Evolutionary conservation across 2,329 filamentous ascomycete species (phyloP), one percentile per base, ranked within the genome.

Genomic region (Thelonectria blattea): DNA sequence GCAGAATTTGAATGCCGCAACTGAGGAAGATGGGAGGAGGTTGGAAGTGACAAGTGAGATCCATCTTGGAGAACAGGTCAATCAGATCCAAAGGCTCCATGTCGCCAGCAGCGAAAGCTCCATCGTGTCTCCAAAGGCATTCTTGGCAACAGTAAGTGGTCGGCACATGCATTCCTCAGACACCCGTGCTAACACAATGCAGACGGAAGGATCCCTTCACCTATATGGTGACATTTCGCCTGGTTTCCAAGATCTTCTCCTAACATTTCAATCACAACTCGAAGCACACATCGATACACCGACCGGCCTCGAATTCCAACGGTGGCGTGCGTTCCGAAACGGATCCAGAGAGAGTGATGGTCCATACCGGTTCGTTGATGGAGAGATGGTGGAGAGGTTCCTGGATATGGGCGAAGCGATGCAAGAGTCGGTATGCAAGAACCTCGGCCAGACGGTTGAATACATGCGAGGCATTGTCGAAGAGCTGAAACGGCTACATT

Each of bases 161-260:
- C 10, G 11, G 5, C 7, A 39, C 32, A 11, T 18, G 12, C 11
- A 17, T 11, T 20, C 43, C 14, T 47, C 17, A 17, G 20, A n/a
- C 6, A 22, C 2, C 6, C 37, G 17, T 32, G 47, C 67, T 71
- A 57, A 72, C 58, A 50, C 22, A 5, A 14, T 39, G 14, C 68
- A 95, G 92, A 87, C 93, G 49, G 94, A 98, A 74, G 95, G 95
- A 24, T 90, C 90, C 0, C 89, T 99, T 50, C 97, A 97, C 75
- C 86, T 99, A 65, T 94, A 95, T 70, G 92, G 91, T 1, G 85
- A 90, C 7, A 92, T 99, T 65, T 82, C 88, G 3, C 82, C 90
- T 0, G 75, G 83, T 4, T 87, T 91, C 54, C 89, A 92, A 71
- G 90, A 96, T 67, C 81, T 96, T 12, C 84, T 99, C 24, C 89